Percentiles rank a stretch among this genome's conserved stretches.
phyloP scores from a whole-genome alignment of 441 rosid species.

The Pelargonium fulgidum region DNA sequence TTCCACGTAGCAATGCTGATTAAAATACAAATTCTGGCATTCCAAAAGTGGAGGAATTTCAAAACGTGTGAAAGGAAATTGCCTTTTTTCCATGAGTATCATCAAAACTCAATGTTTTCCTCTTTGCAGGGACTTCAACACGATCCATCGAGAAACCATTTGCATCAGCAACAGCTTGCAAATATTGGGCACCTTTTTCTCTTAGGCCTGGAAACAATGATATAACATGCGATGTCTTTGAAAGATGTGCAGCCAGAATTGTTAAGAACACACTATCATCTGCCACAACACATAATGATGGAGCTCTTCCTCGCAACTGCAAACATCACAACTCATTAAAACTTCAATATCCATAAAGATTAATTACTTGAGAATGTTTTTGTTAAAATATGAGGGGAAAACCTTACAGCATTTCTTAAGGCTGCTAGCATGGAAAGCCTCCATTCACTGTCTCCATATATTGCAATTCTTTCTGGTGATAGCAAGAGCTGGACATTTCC shows the following conservation, averaged over 20 bases:
- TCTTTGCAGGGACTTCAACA: constrained; percentile 42
- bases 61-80: constrained; percentile 9
- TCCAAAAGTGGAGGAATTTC: not conserved
- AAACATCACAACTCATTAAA: constrained; percentile 12
- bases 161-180: constrained; percentile 55
- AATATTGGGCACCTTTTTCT: constrained; percentile 51
- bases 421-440: constrained; percentile 54
- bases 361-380: not conserved
- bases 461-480: constrained; percentile 73
- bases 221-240: constrained; percentile 44
- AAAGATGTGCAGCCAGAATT: constrained; percentile 46
- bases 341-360: not conserved
- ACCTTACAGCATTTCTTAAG: constrained; percentile 52
- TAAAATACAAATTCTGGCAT: not conserved
- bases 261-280: constrained; percentile 81
- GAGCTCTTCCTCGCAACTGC: constrained; percentile 63
- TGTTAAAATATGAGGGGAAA: constrained; percentile 20
- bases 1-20: not conserved
- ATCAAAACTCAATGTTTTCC: constrained; percentile 36
- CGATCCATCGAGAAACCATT: constrained; percentile 54
- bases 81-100: constrained; percentile 54
- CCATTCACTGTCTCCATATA: constrained; percentile 68
- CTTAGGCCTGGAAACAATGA: constrained; percentile 71
- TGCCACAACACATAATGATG: constrained; percentile 54
- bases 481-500: constrained; percentile 50